phyloP scores from a whole-genome alignment of 352 stramenopile species.

The Phytopythium chamaehyphon region DNA sequence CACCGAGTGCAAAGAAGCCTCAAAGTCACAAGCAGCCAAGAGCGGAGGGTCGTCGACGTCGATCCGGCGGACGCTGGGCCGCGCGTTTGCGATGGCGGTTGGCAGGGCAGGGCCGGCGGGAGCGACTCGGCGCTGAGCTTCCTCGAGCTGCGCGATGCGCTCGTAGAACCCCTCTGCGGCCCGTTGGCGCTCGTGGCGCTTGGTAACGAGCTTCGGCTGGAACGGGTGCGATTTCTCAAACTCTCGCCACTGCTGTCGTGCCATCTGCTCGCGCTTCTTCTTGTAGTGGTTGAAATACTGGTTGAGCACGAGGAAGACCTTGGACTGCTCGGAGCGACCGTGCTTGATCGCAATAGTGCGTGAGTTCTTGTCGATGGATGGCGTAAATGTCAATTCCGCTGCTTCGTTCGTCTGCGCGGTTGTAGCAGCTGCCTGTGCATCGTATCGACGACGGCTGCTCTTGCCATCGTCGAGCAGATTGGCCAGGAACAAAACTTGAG shows the following conservation, averaged over 20 bases:
- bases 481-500: constrained; percentile 64
- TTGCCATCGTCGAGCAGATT: constrained; percentile 44
- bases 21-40: neutral
- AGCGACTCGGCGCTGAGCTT: constrained; percentile 1
- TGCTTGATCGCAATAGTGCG: constrained; percentile 55
- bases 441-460: constrained; percentile 19
- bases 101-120: constrained; percentile 18
- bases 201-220: constrained; percentile 50
- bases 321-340: constrained; percentile 43
- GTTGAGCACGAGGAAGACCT: constrained; percentile 65
- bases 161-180: constrained; percentile 46
- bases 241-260: constrained; percentile 53
- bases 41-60: constrained; percentile 16
- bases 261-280: constrained; percentile 41
- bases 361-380: constrained; percentile 71
- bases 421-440: constrained; percentile 11
- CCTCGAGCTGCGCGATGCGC: constrained; percentile 30
- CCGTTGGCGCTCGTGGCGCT: constrained; percentile 32
- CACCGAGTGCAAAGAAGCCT: neutral
- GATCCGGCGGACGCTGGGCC: constrained; percentile 62
- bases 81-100: constrained; percentile 47
- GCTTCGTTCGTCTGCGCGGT: constrained; percentile 14
- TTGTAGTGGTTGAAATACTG: constrained; percentile 76
- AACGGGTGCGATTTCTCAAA: constrained; percentile 61
- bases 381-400: constrained; percentile 62